phyloP scores from a whole-genome alignment of 1,139 yeast genomes.

The Scheffersomyces cryptocercus region DNA sequence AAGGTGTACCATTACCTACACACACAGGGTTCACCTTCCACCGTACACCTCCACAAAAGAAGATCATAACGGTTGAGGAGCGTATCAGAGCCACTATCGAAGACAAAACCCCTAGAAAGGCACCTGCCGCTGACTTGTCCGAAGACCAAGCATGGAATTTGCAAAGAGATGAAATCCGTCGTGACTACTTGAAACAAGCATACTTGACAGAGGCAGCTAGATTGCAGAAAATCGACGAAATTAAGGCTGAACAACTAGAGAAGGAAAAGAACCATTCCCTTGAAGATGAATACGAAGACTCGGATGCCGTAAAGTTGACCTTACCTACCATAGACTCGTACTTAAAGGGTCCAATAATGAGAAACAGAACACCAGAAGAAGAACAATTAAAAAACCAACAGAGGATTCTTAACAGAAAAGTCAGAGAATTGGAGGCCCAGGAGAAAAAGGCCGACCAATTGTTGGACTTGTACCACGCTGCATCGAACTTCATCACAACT shows the following conservation, averaged over 20 bases:
- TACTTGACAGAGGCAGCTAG: conserved; percentile 54
- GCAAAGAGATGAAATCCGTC: conserved; percentile 67
- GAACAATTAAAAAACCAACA: conserved; percentile 36
- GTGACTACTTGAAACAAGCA: conserved; percentile 68
- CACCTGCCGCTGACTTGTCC: conserved; percentile 37
- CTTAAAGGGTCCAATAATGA: conserved; percentile 67
- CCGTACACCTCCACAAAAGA: conserved; percentile 48
- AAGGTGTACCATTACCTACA: conserved; percentile 70
- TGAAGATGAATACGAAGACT: conserved; percentile 23
- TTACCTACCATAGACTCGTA: conserved; percentile 78
- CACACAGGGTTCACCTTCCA: conserved; percentile 48
- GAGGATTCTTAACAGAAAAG: conserved; percentile 37
- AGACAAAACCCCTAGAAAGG: conserved; percentile 35
- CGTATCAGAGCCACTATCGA: conserved; percentile 56
- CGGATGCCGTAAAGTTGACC: conserved; percentile 59
- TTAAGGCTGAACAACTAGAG: conserved; percentile 26
- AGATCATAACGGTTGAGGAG: conserved; percentile 58
- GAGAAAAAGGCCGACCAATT: conserved; percentile 55
- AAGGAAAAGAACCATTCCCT: conserved; percentile 27
- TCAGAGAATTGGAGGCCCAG: conserved; percentile 30
- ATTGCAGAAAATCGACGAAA: conserved; percentile 27
- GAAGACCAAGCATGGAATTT: conserved; percentile 54
- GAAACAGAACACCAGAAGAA: conserved; percentile 72
- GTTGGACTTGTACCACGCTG: conserved; percentile 70
- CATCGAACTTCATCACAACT: conserved; percentile 64